Percentiles rank a stretch among this genome's conserved stretches.
These are phyloP conservation scores for Albugo candida DNA, from an alignment of 352 stramenopile genomes.

Conservation along the genomic window DNA sequence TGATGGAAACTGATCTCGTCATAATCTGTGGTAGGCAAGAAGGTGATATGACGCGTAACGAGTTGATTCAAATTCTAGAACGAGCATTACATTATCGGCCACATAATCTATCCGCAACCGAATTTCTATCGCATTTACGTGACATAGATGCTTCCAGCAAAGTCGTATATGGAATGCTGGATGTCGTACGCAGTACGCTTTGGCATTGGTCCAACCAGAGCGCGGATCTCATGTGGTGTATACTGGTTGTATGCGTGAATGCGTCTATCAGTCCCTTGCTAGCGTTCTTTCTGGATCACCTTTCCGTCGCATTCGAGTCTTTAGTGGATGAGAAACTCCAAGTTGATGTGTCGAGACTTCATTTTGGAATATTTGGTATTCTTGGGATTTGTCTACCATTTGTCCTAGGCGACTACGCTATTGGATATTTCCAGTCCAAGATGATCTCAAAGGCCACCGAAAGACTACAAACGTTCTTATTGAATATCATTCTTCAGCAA, in stretches of 20 bases:
- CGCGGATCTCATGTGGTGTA: conserved; percentile 40
- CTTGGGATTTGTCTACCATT: conserved; percentile 64
- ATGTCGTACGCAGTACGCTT: conserved; percentile 62
- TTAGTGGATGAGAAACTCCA: conserved; percentile 15
- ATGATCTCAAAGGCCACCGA: conserved; percentile 81
- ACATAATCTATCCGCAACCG: conserved; percentile 43
- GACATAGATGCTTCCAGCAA: conserved; percentile 71
- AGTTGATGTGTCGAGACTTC: conserved; percentile 7
- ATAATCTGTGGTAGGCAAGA: conserved; percentile 75
- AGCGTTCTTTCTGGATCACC: conserved; percentile 44
- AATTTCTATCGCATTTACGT: conserved; percentile 64
- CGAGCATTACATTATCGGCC: conserved; percentile 63
- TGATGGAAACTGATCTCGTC: conserved; percentile 80
- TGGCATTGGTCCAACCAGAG: conserved; percentile 77
- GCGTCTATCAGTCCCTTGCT: conserved; percentile 62
- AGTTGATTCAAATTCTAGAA: conserved; percentile 77
- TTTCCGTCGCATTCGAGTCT: conserved; percentile 51
- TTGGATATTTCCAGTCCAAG: conserved; percentile 80
- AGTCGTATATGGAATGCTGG: conserved; percentile 47
- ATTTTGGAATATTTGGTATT: conserved; percentile 42
- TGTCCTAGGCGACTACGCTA: conserved; percentile 66
- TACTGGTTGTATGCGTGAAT: conserved; percentile 70
- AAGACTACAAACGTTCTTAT: conserved; percentile 42
- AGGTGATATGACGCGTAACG: conserved; percentile 67
- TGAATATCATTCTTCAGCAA: conserved; percentile 66